Conservation (phyloP, 257 asterid genomes). For the Solanum paucissectum region DNA sequence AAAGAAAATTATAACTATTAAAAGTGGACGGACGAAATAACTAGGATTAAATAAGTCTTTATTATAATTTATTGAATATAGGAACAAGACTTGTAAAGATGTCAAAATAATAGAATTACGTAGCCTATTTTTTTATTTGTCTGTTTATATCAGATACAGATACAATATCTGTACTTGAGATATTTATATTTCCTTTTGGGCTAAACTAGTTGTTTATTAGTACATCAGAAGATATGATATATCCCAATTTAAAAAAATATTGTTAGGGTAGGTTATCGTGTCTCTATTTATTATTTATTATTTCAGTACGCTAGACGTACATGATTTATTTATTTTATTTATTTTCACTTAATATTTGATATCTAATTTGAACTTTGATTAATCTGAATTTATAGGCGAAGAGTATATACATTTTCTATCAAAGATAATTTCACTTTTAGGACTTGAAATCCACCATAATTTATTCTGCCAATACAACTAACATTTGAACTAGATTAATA, state of each 20-base stretch:
- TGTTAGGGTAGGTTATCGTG: background rate
- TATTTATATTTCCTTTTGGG: no score
- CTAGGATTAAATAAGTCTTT: background rate
- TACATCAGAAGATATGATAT: background rate
- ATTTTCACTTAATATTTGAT: no score
- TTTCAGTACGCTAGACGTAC: background rate
- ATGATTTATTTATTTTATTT: background rate
- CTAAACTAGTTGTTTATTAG: background rate
- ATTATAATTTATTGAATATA: background rate
- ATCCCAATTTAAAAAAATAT: background rate
- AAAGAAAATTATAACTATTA: no score
- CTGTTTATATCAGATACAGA: background rate
- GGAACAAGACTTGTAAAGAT: background rate
- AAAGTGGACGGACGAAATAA: no score
- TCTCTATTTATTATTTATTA: background rate
- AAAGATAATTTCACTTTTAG: no score
- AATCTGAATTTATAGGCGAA: no score
- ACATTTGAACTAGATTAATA: background rate
- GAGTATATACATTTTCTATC: no score
- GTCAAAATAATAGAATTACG: background rate
- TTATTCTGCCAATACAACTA: background rate
- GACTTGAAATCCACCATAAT: no score
- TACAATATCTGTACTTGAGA: no score
- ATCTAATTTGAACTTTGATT: no score
- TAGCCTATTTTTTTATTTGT: background rate